Base-by-base conservation (phyloP, 169 alveolate genomes). In the Babesia sp. region DNA sequence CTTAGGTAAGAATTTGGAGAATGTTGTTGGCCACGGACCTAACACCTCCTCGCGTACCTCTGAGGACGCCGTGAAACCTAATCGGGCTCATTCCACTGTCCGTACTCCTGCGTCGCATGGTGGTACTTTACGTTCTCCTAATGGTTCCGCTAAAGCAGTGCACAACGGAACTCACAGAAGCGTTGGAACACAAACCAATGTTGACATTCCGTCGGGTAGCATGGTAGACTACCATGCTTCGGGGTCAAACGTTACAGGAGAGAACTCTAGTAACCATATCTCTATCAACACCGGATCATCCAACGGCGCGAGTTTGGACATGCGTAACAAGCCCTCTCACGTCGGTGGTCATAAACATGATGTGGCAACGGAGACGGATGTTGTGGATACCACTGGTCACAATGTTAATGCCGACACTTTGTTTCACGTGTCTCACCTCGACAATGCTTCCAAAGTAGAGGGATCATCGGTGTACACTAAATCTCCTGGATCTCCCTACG, bases 351-450 rank as follows among this genome's bases (percentile, higher is more conserved):
- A 33, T 46, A 58, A 33, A 24, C 55, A 26, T 24, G 46, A 45
- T 39, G 39, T 7, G 3, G 58, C 41, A 8, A 7, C 14, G 48
- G 9, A 9, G 20, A 11, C 20, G 9, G 61, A 54, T 22, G 36
- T 54, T 54, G 61, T 54, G 41, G 61, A 54, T 20, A n/a, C 41
- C 11, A 22, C 7, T 22, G 61, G 61, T 20, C 36, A 54, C 61
- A 54, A 29, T 34, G 61, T 54, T n/a, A 22, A 54, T 54, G 61
- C 61, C 12, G 22, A 29, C 22, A n/a, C 20, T 22, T 20, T 54
- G 22, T n/a, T 54, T 5, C 34, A 54, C 20, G 33, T 18, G 28
- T 9, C 36, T 50, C 33, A 26, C 8, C 8, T 20, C 36, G 59
- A 50, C 59, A 26, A 11, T 50, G 18, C 36, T 20, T 16, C 36